Evolutionary conservation across 305 asterid species (phyloP).

Genomic region (Fraxinus xanthoxyloides): DNA sequence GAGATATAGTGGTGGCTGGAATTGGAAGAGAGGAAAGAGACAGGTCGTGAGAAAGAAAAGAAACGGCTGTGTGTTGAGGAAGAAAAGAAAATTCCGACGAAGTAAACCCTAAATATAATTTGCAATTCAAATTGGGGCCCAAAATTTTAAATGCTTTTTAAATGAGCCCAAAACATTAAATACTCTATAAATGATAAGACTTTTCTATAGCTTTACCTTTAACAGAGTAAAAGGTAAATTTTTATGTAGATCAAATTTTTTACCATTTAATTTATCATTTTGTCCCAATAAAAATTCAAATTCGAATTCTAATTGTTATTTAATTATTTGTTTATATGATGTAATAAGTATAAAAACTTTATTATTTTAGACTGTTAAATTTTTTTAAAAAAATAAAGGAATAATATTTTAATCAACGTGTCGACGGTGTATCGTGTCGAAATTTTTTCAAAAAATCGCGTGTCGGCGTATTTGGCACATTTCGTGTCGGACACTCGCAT

Average conservation of each 20-base stretch:
- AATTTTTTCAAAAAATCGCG: not conserved
- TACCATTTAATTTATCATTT: no score
- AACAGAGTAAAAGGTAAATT: not conserved
- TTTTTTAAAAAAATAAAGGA: no score
- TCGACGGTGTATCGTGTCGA: not conserved
- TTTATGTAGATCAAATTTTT: not conserved
- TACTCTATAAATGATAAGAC: not conserved
- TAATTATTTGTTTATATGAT: not conserved
- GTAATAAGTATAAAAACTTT: no score
- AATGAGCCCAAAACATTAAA: not conserved
- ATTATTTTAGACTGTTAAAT: no score
- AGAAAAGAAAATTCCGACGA: not conserved
- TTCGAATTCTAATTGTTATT: not conserved
- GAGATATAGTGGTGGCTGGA: not conserved
- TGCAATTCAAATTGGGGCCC: not conserved
- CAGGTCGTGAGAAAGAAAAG: not conserved
- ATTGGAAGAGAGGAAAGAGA: not conserved
- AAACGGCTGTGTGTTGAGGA: not conserved
- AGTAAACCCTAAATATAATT: not conserved
- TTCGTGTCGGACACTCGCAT: no score
- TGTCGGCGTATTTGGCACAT: no score
- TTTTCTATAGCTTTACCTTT: not conserved
- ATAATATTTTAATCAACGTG: not conserved
- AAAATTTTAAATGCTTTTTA: not conserved
- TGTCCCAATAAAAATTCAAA: not conserved